Conservation (phyloP, 2,329 filamentous ascomycete species). For the Cladophialophora psammophila region DNA sequence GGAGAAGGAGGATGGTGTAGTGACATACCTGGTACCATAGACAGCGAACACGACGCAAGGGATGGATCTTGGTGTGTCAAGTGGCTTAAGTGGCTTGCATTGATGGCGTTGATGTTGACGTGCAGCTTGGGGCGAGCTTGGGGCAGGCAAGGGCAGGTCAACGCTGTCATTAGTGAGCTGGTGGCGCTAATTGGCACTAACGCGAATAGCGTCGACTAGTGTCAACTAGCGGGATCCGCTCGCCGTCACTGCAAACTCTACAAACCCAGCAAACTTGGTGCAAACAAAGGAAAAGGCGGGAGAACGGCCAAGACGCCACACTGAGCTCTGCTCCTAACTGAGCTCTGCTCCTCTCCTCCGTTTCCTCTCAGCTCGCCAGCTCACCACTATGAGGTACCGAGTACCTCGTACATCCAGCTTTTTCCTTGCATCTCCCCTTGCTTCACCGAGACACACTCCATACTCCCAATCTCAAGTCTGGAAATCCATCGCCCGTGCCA, state of each 20-base stretch:
- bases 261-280: slow-evolving; percentile 5
- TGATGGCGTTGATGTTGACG: neutral
- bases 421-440: neutral
- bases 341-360: neutral
- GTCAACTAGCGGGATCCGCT: neutral
- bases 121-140: neutral
- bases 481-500: neutral
- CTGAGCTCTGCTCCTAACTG: neutral
- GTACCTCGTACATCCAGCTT: neutral
- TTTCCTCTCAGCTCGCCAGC: neutral
- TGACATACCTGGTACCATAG: neutral
- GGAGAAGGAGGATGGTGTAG: neutral
- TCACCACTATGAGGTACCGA: neutral
- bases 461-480: neutral
- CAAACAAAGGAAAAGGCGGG: neutral
- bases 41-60: neutral
- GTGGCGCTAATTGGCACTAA: neutral
- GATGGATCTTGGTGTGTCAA: slow-evolving; percentile 1
- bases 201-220: neutral
- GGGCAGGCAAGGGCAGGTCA: neutral
- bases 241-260: neutral
- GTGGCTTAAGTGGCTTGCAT: neutral
- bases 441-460: neutral
- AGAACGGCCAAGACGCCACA: neutral
- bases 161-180: neutral